Evolutionary conservation across 352 stramenopile genomes (phyloP).

Genomic region (Phytophthora aleatoria): DNA sequence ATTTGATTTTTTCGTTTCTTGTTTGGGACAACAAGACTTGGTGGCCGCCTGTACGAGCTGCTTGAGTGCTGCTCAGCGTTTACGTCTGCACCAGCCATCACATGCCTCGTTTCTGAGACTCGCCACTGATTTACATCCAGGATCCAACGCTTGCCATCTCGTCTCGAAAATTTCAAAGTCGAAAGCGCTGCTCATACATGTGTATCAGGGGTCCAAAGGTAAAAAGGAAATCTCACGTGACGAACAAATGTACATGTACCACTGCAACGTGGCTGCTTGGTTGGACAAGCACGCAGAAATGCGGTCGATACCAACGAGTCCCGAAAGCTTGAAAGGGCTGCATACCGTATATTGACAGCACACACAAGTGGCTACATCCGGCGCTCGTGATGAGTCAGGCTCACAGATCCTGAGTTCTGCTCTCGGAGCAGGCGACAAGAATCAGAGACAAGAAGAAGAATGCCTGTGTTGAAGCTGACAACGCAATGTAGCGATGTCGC

Average conservation of each 20-base stretch:
- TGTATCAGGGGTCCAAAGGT: background rate
- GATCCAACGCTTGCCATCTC: conserved; percentile 8
- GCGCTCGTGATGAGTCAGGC: conserved; percentile 20
- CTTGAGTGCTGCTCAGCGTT: conserved; percentile 18
- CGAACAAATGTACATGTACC: conserved; percentile 12
- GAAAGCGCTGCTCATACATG: conserved; percentile 18
- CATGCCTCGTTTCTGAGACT: conserved; percentile 29
- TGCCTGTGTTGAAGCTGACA: conserved; percentile 15
- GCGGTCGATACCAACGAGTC: conserved; percentile 1
- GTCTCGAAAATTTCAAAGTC: background rate
- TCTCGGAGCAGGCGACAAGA: conserved; percentile 21
- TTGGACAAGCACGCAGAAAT: no score
- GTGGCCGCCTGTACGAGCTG: background rate
- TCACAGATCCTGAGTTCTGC: conserved; percentile 27
- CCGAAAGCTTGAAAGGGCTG: conserved; percentile 10
- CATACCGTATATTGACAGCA: background rate
- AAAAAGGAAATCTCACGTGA: conserved; percentile 19
- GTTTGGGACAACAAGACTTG: conserved; percentile 14
- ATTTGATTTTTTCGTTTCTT: conserved; percentile 5
- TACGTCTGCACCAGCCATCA: conserved; percentile 37
- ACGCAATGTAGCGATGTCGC: conserved; percentile 22
- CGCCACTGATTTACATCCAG: conserved; percentile 32
- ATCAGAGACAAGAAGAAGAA: conserved; percentile 13
- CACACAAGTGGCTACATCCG: conserved; percentile 15
- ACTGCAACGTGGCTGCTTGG: no score